A percentile compares a stretch with the other conserved stretches of the same genome.
Evolutionary conservation across 1,139 yeast genomes (phyloP).

Genomic region (Candida mesenterica): DNA sequence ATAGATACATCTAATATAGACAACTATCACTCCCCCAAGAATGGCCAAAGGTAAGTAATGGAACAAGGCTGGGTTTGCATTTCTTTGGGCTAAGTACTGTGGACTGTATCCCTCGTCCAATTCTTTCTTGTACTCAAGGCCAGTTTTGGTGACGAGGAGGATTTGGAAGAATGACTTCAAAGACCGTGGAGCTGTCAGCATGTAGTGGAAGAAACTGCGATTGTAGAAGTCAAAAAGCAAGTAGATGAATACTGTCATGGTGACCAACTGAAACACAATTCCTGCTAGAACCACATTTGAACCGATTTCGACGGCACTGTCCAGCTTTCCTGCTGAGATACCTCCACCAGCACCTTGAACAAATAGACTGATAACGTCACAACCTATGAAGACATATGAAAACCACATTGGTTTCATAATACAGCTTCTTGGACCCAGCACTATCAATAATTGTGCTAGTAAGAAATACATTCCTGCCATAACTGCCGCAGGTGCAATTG

Average conservation of each 20-base stretch:
- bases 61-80: slow-evolving; percentile 14
- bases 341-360: slow-evolving; percentile 41
- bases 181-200: slow-evolving; percentile 10
- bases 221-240: slow-evolving; percentile 27
- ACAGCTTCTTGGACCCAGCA: slow-evolving; percentile 28
- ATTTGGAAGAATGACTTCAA: slow-evolving; percentile 11
- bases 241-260: slow-evolving; percentile 32
- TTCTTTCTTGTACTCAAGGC: slow-evolving; percentile 13
- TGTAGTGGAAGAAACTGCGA: slow-evolving; percentile 16
- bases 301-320: slow-evolving; percentile 22
- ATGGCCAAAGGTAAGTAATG: slow-evolving; percentile 22
- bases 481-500: slow-evolving; percentile 52
- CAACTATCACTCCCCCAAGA: slow-evolving; percentile 25
- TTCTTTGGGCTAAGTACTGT: slow-evolving; percentile 14
- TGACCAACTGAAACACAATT: slow-evolving; percentile 34
- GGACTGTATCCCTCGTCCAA: slow-evolving; percentile 22
- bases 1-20: slow-evolving; percentile 74
- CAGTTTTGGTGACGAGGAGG: slow-evolving; percentile 23
- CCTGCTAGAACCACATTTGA: slow-evolving; percentile 38
- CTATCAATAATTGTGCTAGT: slow-evolving; percentile 34
- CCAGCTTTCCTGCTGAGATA: slow-evolving; percentile 25
- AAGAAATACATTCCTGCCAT: slow-evolving; percentile 85
- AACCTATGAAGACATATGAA: slow-evolving; percentile 33
- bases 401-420: slow-evolving; percentile 33
- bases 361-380: slow-evolving; percentile 31